Conservation (phyloP, 805 yeast species). For the Saccharomycopsis oosterbeekiorum region DNA sequence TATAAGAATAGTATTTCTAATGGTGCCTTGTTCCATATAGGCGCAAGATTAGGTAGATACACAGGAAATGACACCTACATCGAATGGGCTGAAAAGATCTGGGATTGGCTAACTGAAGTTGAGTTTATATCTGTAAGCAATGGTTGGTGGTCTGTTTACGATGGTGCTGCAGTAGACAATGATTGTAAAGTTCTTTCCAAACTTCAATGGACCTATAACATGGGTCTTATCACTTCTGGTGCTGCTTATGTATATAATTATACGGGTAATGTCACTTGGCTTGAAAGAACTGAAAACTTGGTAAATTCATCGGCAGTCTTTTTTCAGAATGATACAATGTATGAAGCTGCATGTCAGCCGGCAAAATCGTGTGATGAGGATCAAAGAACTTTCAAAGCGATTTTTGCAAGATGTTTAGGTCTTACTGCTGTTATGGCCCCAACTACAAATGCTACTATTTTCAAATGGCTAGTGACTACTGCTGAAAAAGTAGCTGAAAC, state of each 20-base stretch:
- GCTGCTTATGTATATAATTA: conserved; percentile 70
- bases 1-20: conserved; percentile 89
- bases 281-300: conserved; percentile 44
- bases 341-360: conserved; percentile 78
- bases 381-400: conserved; percentile 89
- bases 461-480: conserved; percentile 33
- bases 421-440: conserved; percentile 67
- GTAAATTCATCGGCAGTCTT: conserved; percentile 47
- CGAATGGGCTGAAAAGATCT: conserved; percentile 64
- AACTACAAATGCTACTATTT: conserved; percentile 27
- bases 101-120: conserved; percentile 66
- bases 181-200: conserved; percentile 54
- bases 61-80: conserved; percentile 65
- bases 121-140: conserved; percentile 34
- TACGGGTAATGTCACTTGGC: conserved; percentile 63
- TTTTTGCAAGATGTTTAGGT: conserved; percentile 64
- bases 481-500: conserved; percentile 69
- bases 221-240: conserved; percentile 70
- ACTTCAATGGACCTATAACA: conserved; percentile 80
- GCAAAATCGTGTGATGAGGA: conserved; percentile 62
- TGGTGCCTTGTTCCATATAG: conserved; percentile 80
- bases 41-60: conserved; percentile 78
- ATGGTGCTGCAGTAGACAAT: conserved; percentile 50
- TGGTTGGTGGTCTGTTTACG: conserved; percentile 44
- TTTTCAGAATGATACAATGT: conserved; percentile 50